Conservation (phyloP, 1,139 yeast genomes). For the Taphrina wiesneri region DNA sequence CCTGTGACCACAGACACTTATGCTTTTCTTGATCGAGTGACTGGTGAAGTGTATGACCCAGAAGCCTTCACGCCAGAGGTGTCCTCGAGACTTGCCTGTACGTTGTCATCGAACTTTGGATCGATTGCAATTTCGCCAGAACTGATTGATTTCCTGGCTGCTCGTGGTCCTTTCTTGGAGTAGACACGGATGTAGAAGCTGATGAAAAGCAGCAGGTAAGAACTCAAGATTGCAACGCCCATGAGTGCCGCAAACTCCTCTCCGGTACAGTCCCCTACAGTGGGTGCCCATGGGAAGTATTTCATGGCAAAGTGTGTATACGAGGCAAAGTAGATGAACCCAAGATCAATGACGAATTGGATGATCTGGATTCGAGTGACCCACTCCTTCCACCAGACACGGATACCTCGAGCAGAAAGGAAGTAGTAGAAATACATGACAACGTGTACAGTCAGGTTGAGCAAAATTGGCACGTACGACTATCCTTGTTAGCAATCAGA, state of each 20-base stretch:
- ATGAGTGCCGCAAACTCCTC: slow-evolving; percentile 87
- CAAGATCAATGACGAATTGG: slow-evolving; percentile 86
- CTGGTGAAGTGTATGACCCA: slow-evolving; percentile 24
- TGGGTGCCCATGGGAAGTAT: slow-evolving; percentile 62
- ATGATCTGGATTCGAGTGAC: slow-evolving; percentile 94
- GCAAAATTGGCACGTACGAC: slow-evolving; percentile 90
- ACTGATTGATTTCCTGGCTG: slow-evolving; percentile 32
- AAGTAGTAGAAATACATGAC: slow-evolving; percentile 98
- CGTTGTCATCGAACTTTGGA: slow-evolving; percentile 30
- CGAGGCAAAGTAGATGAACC: slow-evolving; percentile 88
- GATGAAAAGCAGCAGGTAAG: slow-evolving; percentile 86
- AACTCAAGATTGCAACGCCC: slow-evolving; percentile 85
- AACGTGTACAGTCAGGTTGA: slow-evolving; percentile 91
- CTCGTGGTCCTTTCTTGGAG: slow-evolving; percentile 49
- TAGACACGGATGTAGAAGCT: slow-evolving; percentile 90
- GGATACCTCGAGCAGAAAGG: slow-evolving; percentile 86
- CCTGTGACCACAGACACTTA: not conserved
- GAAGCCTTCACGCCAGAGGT: slow-evolving; percentile 16
- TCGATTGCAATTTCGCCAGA: slow-evolving; percentile 29
- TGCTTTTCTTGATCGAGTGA: slow-evolving; percentile 34
- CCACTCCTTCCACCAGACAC: slow-evolving; percentile 99
- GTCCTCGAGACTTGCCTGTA: slow-evolving; percentile 25
- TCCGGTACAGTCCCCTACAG: slow-evolving; percentile 86
- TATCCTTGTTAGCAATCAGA: not conserved
- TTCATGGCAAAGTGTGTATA: slow-evolving; percentile 51